Evolutionary conservation across 345 rosid genomes (phyloP).

Genomic region (Mangifera indica): DNA sequence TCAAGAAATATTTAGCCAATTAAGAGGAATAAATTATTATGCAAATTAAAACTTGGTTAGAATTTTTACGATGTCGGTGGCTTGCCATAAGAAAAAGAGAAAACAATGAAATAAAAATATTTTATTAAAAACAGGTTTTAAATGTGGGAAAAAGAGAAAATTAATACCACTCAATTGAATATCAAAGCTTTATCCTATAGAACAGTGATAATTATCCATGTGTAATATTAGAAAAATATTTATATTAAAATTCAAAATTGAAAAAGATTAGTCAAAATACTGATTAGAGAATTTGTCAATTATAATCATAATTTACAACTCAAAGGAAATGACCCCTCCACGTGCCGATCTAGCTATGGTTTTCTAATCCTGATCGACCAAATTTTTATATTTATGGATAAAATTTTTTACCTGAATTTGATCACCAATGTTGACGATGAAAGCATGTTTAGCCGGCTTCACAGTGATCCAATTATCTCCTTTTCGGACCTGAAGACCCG

Average conservation of each 20-base stretch:
- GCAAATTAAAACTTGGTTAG: too few species aligned
- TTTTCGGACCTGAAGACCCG: conserved; percentile 80
- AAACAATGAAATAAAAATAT: not conserved
- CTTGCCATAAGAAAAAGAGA: not conserved
- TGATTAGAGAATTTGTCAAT: too few species aligned
- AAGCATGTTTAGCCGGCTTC: conserved; percentile 76
- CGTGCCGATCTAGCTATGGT: not conserved
- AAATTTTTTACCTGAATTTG: conserved; percentile 72
- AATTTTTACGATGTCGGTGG: too few species aligned
- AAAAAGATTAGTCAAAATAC: not conserved
- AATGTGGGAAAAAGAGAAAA: not conserved
- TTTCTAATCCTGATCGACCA: conserved; percentile 1
- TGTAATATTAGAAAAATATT: not conserved
- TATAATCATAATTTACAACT: too few species aligned
- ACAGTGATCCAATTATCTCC: conserved; percentile 74
- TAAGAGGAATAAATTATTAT: too few species aligned
- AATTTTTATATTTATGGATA: not conserved
- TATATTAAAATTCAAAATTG: not conserved
- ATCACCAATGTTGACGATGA: conserved; percentile 88
- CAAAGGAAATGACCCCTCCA: conserved; percentile 19
- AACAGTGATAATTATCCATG: not conserved
- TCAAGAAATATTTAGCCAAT: too few species aligned
- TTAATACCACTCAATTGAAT: not conserved
- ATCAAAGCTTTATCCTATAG: not conserved
- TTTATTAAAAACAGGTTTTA: not conserved